A percentile compares a stretch with the other conserved stretches of the same genome.
Evolutionary conservation across 768 basidiomycete species (phyloP).

Genomic region (Neoboletus magnificus): DNA sequence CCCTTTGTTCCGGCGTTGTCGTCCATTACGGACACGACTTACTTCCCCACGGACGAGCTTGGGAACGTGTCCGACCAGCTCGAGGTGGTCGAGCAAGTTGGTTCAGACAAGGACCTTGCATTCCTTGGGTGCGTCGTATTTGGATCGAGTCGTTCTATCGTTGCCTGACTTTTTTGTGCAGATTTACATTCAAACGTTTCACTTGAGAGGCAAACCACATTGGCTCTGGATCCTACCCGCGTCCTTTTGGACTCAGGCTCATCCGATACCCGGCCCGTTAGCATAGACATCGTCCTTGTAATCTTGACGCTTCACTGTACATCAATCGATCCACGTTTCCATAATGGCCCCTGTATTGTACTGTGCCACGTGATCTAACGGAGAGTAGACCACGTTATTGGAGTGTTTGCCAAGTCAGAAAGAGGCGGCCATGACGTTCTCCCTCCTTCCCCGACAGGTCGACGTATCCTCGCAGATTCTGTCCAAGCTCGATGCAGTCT

Average conservation of each 20-base stretch:
- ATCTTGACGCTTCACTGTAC: conserved; percentile 24
- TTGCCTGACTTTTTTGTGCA: conserved; percentile 27
- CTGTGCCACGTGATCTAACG: conserved; percentile 18
- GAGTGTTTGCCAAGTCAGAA: not conserved
- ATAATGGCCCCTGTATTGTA: not conserved
- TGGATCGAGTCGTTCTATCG: not conserved
- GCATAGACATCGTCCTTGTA: conserved; percentile 28
- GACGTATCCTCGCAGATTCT: conserved; percentile 74
- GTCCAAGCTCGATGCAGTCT: conserved; percentile 62
- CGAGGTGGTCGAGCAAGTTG: conserved; percentile 57
- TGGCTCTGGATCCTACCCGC: not conserved
- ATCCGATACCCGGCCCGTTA: conserved; percentile 27
- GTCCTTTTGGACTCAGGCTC: conserved; percentile 1
- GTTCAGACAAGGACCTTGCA: conserved; percentile 65
- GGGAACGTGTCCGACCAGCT: conserved; percentile 63
- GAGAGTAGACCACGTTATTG: not conserved
- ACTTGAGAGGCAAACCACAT: conserved; percentile 19
- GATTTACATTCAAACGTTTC: conserved; percentile 86
- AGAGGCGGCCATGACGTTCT: conserved; percentile 60
- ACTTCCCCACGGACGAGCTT: conserved; percentile 95
- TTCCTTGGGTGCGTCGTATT: conserved; percentile 53
- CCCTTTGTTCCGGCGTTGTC: conserved; percentile 93
- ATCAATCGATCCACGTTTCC: conserved; percentile 2
- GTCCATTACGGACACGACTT: conserved; percentile 90
- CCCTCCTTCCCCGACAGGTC: conserved; percentile 63